Base-by-base conservation (phyloP, 2,329 filamentous ascomycete species). In the Colletotrichum liaoningense region DNA sequence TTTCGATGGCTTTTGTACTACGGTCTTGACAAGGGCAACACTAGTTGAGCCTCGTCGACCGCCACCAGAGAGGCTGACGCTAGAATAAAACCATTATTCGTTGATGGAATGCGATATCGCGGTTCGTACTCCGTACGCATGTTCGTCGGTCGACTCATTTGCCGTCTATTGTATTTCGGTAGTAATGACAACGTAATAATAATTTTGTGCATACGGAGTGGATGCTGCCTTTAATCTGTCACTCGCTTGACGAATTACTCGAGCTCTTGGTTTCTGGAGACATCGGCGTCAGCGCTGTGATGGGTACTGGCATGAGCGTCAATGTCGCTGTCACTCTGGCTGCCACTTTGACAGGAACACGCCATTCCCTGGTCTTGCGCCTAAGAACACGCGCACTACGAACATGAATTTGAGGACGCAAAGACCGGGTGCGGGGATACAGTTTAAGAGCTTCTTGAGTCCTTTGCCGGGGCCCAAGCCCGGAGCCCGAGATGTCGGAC, bases 161-260 rank as follows among this genome's bases (percentile, higher is more conserved):
- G n/a, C 16, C 26, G 46, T 42, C n/a, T 11, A 26, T n/a, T 30
- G 22, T 14, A 49, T 60, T 70, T 70, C 46, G 60, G 54, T 38
- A 33, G 14, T 30, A 55, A 30, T 60, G 42, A n/a, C 42, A 49
- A 62, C 55, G 55, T 56, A 65, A 65, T 73, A 60, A 55, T 42
- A 58, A 19, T 19, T 72, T 64, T 70, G 70, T 73, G 70, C 67
- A 70, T 59, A n/a, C 42, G 65, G 58, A 73, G 60, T 59, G 55
- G 66, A 65, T 55, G 55, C 67, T 26, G 11, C 24, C 42, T 26
- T 56, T 64, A 65, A 73, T 73, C 42, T 70, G 59, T 70, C 70
- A 65, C 67, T 73, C 70, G 70, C 67, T 73, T 60, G 66, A 64
- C n/a, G 67, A 69, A 70, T 70, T 70, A 65, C 70, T 65, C 70